phyloP scores from a whole-genome alignment of 257 asterid genomes.

The Salvia rosmarinus region DNA sequence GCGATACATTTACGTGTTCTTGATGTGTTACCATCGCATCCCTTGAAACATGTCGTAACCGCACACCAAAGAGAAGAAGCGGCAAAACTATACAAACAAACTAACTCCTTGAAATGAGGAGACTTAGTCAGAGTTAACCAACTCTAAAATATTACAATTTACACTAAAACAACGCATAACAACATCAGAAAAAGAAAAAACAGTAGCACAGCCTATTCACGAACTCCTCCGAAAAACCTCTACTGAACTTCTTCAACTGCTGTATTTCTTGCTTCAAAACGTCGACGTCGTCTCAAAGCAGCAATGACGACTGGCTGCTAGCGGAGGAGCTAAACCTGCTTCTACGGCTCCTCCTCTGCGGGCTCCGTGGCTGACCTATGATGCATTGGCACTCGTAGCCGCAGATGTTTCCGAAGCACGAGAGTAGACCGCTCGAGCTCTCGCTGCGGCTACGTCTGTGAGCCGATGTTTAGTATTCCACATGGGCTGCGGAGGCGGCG shows the following conservation, averaged over 20 bases:
- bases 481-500: slow-evolving; percentile 93
- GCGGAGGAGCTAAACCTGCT: slow-evolving; percentile 44
- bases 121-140: too few relatives aligned
- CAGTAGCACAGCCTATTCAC: neutral
- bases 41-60: too few relatives aligned
- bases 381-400: slow-evolving; percentile 62
- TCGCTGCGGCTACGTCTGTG: slow-evolving; percentile 37
- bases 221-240: slow-evolving; percentile 4
- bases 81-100: too few relatives aligned
- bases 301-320: slow-evolving; percentile 38
- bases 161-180: slow-evolving; percentile 9
- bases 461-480: slow-evolving; percentile 68
- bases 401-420: slow-evolving; percentile 61
- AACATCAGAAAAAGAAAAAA: neutral
- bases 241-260: neutral
- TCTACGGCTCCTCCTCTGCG: slow-evolving; percentile 17
- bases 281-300: slow-evolving; percentile 31
- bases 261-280: neutral
- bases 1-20: too few relatives aligned
- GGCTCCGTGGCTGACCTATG: slow-evolving; percentile 48
- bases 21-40: too few relatives aligned
- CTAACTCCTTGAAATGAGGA: too few relatives aligned
- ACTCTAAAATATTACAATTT: too few relatives aligned
- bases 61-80: too few relatives aligned
- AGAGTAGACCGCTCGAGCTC: slow-evolving; percentile 42